Evolutionary conservation across 208 protist species (phyloP).

Genomic region (Leishmania tarentolae): DNA sequence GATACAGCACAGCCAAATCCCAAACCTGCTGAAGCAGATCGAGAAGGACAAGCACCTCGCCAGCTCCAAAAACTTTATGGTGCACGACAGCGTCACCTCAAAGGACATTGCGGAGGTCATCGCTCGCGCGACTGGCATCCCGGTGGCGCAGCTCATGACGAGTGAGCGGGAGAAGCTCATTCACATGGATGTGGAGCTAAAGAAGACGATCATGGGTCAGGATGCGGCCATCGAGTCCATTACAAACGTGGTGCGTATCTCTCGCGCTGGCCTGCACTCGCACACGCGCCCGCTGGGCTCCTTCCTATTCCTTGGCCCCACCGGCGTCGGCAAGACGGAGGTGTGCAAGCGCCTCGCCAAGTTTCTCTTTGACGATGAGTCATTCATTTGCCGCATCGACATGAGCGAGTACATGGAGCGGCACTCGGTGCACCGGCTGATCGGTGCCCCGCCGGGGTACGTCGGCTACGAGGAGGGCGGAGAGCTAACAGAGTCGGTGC

Average conservation of each 20-base stretch:
- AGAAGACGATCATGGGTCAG: slow-evolving; percentile 96
- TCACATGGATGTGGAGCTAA: slow-evolving; percentile 86
- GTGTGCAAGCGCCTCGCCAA: slow-evolving; percentile 95
- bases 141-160: slow-evolving; percentile 90
- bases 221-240: slow-evolving; percentile 95
- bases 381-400: slow-evolving; percentile 97
- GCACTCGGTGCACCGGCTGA: slow-evolving; percentile 95
- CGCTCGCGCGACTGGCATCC: slow-evolving; percentile 97
- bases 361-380: slow-evolving; percentile 97
- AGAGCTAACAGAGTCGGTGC: slow-evolving; percentile 98
- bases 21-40: slow-evolving; percentile 85
- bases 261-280: slow-evolving; percentile 92
- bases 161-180: slow-evolving; percentile 92
- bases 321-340: slow-evolving; percentile 97
- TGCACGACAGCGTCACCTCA: slow-evolving; percentile 94
- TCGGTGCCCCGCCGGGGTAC: slow-evolving; percentile 98
- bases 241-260: slow-evolving; percentile 95
- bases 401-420: slow-evolving; percentile 99
- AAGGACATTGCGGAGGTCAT: slow-evolving; percentile 96
- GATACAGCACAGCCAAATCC: slow-evolving; percentile 78
- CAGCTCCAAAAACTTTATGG: slow-evolving; percentile 93
- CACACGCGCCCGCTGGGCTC: slow-evolving; percentile 92
- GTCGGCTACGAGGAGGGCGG: slow-evolving; percentile 98
- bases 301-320: slow-evolving; percentile 98
- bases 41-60: slow-evolving; percentile 84